A percentile compares a stretch with the other conserved stretches of the same genome.
These are phyloP conservation scores for Carex kokanica DNA, from an alignment of 176 grass and related monocot genomes.

Conservation along the genomic window DNA sequence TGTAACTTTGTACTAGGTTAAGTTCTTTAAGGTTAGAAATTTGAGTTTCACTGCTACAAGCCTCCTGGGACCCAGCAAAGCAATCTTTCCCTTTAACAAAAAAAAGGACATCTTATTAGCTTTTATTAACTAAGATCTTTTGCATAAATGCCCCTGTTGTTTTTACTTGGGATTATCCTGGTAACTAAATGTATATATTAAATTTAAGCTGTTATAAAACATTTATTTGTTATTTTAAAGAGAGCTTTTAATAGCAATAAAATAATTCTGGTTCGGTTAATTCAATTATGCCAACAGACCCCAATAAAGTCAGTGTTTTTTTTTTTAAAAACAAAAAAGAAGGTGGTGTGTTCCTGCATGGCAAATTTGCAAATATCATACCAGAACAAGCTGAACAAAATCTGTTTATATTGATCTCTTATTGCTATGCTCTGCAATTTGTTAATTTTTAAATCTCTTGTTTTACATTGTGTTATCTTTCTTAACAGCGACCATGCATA, in stretches of 20 bases:
- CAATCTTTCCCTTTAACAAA: conserved; percentile 51
- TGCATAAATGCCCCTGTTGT: not conserved
- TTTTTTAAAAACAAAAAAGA: no score
- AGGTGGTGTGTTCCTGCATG: not conserved
- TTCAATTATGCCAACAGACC: not conserved
- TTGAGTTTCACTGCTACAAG: conserved; percentile 21
- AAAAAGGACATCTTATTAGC: conserved; percentile 38
- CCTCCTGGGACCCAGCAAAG: not conserved
- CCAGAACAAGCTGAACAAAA: not conserved
- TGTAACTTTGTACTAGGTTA: not conserved
- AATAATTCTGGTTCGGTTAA: not conserved
- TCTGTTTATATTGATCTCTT: not conserved
- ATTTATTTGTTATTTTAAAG: not conserved
- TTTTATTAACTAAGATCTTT: not conserved
- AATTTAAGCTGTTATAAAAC: not conserved
- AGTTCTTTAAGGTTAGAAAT: conserved; percentile 57
- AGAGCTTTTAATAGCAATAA: not conserved
- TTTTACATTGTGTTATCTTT: not conserved
- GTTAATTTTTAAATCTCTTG: not conserved
- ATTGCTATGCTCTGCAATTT: not conserved
- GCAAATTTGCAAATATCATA: not conserved
- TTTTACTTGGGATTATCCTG: not conserved
- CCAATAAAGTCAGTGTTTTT: no score
- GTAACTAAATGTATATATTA: not conserved
- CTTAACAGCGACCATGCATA: not conserved